Percentiles rank a stretch among this genome's conserved stretches.
Conservation (phyloP, 805 yeast genomes). For the Lachancea mirantina region DNA sequence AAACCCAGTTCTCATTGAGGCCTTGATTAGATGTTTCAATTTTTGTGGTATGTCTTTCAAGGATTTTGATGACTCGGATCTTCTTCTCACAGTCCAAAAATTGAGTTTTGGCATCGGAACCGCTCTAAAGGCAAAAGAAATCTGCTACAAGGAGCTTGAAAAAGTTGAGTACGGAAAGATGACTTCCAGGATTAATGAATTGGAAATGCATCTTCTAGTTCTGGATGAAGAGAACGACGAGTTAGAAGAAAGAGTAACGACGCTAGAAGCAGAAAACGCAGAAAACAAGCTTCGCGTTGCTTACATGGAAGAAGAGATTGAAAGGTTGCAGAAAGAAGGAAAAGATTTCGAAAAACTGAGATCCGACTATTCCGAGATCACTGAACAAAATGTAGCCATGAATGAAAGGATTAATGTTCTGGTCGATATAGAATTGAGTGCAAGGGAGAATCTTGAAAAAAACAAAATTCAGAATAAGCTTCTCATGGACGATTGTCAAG, state of each 20-base stretch:
- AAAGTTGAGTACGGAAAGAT: background rate
- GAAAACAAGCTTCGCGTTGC: background rate
- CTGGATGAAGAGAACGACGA: background rate
- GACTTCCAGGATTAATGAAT: background rate
- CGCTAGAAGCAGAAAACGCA: background rate
- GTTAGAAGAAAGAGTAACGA: background rate
- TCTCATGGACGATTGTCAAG: slow-evolving; percentile 3
- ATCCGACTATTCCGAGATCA: background rate
- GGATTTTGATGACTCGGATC: slow-evolving; percentile 6
- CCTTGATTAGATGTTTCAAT: slow-evolving; percentile 6
- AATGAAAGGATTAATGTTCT: no score
- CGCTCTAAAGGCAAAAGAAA: slow-evolving; percentile 1
- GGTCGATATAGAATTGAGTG: no score
- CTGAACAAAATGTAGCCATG: no score
- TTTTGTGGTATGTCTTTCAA: slow-evolving; percentile 6
- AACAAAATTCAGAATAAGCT: background rate
- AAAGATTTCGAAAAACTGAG: background rate
- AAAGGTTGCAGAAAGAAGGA: background rate
- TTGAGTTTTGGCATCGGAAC: slow-evolving; percentile 9
- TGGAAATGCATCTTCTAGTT: background rate
- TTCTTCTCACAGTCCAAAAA: slow-evolving; percentile 7
- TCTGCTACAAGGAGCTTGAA: slow-evolving; percentile 1
- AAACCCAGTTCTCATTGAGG: slow-evolving; percentile 7
- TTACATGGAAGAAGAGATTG: slow-evolving; percentile 1
- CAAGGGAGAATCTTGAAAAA: slow-evolving; percentile 2